Evolutionary conservation across 805 yeast species (phyloP), one percentile per base, ranked within the genome.

Genomic region (Metschnikowia noctiluminum): DNA sequence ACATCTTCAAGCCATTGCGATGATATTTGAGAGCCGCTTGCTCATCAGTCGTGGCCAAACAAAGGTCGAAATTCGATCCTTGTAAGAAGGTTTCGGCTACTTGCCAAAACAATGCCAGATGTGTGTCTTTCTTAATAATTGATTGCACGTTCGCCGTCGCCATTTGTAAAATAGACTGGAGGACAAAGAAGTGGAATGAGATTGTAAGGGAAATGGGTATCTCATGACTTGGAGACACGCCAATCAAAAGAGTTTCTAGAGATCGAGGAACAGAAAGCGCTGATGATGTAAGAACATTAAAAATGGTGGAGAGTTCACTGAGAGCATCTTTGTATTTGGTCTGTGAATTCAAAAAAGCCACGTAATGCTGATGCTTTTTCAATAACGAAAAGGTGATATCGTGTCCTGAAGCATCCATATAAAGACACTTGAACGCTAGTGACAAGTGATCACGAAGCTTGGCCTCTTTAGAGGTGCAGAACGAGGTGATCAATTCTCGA

Each of bases 111-210:
- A 55, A 21, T 2, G 38, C 36, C 16, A 40, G 28, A 3, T 26
- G 16, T 9, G 45, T 31, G 12, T 39, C 36, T 7, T 39, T 35
- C 16, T 41, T 46, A 15, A 41, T 21, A 14, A 53, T 38, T 6
- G 45, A 26, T n/a, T 48, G 44, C n/a, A 53, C 40, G 21, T 40
- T 51, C 30, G 47, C 36, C 12, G 58, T 45, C 28, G 51, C 13
- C 45, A 42, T 45, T 35, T 55, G 56, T 27, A 57, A 54, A 12
- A 48, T 15, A 4, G 52, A 46, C 42, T 57, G 60, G 15, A 57
- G n/a, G 12, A 57, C 55, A 28, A 57, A 51, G 44, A 55, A 57
- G 38, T 53, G 49, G 43, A 49, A 53, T 6, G 59, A 49, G 7
- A 49, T 35, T 11, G 51, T 34, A 14, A 48, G 28, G 3, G 49